Base-by-base conservation (phyloP, 169 alveolate species). In the Besnoitia besnoiti region DNA sequence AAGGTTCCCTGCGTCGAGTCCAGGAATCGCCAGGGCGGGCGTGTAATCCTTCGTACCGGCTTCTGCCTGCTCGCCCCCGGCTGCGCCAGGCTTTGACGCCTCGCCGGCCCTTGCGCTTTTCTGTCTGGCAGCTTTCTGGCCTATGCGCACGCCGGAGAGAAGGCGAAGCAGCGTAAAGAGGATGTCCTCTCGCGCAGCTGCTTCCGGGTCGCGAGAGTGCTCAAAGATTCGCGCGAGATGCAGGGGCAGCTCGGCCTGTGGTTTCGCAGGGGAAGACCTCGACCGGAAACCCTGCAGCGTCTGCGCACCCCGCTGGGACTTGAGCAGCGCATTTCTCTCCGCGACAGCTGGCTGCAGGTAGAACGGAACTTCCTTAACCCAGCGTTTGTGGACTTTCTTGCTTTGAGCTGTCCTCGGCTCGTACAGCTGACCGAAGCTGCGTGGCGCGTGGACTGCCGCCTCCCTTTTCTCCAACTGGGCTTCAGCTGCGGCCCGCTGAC, bases 361-460 rank as follows among this genome's bases (percentile, higher is more conserved):
- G 80, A 67, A 37, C 80, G 80, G 80, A 30, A 67, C 80, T 67
- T 67, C 80, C 33, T 37, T n/a, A 44, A 67, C 80, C 80, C 46
- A n/a, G 10, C 33, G 40, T 30, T 33, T 24, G 33, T 37, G 40
- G 40, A n/a, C 46, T 1, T 37, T 67, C 47, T 67, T 67, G 80
- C 46, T 67, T 39, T 4, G 40, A 24, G 47, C 46, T 12, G n/a
- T 67, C 27, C 80, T 7, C 0, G 80, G 80, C 27, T 67, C 47
- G 47, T 37, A 37, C 47, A 67, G 44, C 47, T 67, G 46, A 37
- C 80, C 80, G 33, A 67, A 67, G n/a, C 47, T n/a, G 14, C 46
- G 80, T 21, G 80, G 80, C 46, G 80, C 80, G 24, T 67, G 33
- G 27, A 37, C 80, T n/a, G 80, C 80, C 21, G 80, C 80, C 46